Base-by-base conservation (phyloP, 805 yeast genomes). In the Kluyveromyces aestuarii region DNA sequence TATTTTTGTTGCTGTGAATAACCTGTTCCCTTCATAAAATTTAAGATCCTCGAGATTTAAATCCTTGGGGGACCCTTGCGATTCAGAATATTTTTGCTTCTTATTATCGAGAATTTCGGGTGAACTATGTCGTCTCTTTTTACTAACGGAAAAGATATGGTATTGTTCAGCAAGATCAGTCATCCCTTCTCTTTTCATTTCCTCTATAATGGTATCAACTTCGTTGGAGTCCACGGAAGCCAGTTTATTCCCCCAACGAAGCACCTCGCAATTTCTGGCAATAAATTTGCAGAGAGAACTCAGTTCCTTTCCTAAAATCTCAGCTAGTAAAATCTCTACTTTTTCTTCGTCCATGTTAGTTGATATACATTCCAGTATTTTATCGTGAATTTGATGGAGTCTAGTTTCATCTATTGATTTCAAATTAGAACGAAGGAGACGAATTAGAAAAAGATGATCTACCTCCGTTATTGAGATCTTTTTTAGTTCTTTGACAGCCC, bases 11-110 rank as follows among this genome's bases (percentile, higher is more conserved):
- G 77, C 73, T 1, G 89, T 76, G 77, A 83, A 74, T 10, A 84
- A 68, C 55, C 79, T 85, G 0, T 84, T 71, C 0, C 93, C 91
- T 60, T 86, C 84, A 36, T 84, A 88, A 58, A 87, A 84, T 1
- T 72, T 72, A 6, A 84, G 66, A 10, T 78, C 71, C 25, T 79
- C 80, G 8, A 90, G 64, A 57, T 87, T 86, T n/a, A 87, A 72
- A 51, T 50, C 30, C 46, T 45, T 53, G 63, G 50, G 49, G 52
- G 66, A 53, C 61, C 62, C 63, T 21, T 53, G 13, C n/a, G n/a
- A n/a, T 18, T 21, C 25, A 21, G 27, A 39, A 40, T 38, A 51
- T 59, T 48, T 57, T 49, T 56, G 63, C 8, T 51, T 44, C n/a
- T 57, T 59, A 13, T 43, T 48, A 9, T 44, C 40, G 16, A 30